Evolutionary conservation across 495 filamentous ascomycete genomes (phyloP), one percentile per base, ranked within the genome.

Genomic region (Amorphotheca resinae): DNA sequence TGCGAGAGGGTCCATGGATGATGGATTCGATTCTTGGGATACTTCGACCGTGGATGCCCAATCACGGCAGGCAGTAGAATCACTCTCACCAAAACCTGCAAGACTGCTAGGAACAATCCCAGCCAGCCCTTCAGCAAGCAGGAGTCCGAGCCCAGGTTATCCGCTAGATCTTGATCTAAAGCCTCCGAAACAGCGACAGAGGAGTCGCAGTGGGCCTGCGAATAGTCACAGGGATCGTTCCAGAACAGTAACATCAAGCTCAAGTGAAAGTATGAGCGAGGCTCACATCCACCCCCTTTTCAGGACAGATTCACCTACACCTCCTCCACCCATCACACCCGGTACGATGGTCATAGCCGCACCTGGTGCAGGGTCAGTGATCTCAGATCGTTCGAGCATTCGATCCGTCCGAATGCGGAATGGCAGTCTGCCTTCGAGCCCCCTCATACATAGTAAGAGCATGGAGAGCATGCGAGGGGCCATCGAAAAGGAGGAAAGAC

Each of bases 231-330:
- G 40, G 22, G 44, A 51, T 9, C 33, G 26, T 3, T 33, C 46
- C 15, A 34, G 36, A 33, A 28, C 34, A 9, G 15, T 45, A 15
- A 22, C 41, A 20, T 43, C 42, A 34, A 61, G 59, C 41, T 59
- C 60, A 22, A 60, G 57, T 0, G 53, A 66, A 25, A 71, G 69
- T 54, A 35, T 18, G 25, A 51, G 41, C 11, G 81, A 91, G 57
- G 70, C 77, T 11, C 75, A 88, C 53, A 91, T 93, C 44, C 86
- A 93, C 54, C 86, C 86, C 1, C 70, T 93, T 9, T 91, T 93
- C 62, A 74, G 86, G 41, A 77, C 78, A 1, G 79, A 77, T 49
- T 84, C 77, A 33, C 80, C 83, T 0, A 73, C 67, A 0, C 81
- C 82, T 8, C 80, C 82, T 9, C 79, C 84, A 0, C 69, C 71